Evolutionary conservation across 1,139 yeast genomes (phyloP), one percentile per base, ranked within the genome.

Genomic region (Geotrichum carabidarum): DNA sequence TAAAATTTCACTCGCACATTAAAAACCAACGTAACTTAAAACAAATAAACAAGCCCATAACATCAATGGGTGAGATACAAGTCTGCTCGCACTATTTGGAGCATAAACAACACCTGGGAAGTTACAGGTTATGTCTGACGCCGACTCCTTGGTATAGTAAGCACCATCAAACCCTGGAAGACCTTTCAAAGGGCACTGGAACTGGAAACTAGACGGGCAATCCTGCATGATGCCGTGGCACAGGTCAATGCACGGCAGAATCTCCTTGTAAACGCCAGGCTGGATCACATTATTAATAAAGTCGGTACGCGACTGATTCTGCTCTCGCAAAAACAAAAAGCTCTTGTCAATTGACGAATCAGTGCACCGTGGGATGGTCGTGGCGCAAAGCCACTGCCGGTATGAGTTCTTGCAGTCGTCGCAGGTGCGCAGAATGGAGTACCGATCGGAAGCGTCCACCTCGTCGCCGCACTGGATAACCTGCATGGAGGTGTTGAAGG

Each of bases 311-410:
- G 88, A 83, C 7, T 74, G 68, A n/a, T 77, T 77, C 1, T 70
- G 70, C 2, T 71, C 70, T 38, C 95, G 75, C 34, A 66, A 61
- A 34, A 69, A 68, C 65, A 82, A 81, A 14, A 80, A 82, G 0
- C 77, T 65, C 5, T 75, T 68, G 34, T 78, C 68, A 0, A 69
- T 65, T 0, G 86, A 74, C 67, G 69, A 66, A 53, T 74, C 77
- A 0, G 85, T 76, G 64, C 99, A 93, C 37, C 98, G 74, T 0
- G 99, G 98, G n/a, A 93, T 86, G 0, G 90, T 76, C 4, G 88
- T 89, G 0, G 95, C 79, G 71, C 99, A 93, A 17, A 93, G 75
- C 99, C 99, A 93, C 63, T 84, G 78, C 63, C 82, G 83, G 68
- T 93, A 93, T 1, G 93, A 77, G 2, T 69, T 63, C 0, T 79